Conservation (phyloP, 495 filamentous ascomycete genomes). For the Niebla homalea region DNA sequence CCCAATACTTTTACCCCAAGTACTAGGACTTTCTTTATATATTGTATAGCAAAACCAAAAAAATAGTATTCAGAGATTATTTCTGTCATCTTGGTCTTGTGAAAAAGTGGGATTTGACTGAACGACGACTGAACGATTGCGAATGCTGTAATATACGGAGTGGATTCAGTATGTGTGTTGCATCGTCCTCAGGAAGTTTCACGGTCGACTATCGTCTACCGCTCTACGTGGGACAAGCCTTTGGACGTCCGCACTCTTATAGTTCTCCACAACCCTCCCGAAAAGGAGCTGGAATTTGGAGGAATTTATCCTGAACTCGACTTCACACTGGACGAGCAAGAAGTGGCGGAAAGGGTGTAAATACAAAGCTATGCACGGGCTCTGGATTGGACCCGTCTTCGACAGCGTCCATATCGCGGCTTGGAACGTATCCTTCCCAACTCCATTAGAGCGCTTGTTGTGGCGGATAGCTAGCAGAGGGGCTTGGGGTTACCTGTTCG, state of each 20-base stretch:
- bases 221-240: neutral
- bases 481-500: neutral
- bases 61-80: too few relatives aligned
- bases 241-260: neutral
- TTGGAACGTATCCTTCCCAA: slow-evolving; percentile 26
- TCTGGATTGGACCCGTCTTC: slow-evolving; percentile 7
- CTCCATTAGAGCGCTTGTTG: slow-evolving; percentile 14
- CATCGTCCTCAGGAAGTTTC: too few relatives aligned
- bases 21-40: too few relatives aligned
- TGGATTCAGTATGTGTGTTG: too few relatives aligned
- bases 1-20: too few relatives aligned
- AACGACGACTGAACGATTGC: too few relatives aligned
- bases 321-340: neutral
- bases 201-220: too few relatives aligned
- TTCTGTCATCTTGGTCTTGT: too few relatives aligned
- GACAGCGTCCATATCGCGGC: slow-evolving; percentile 18
- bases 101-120: too few relatives aligned
- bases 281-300: neutral
- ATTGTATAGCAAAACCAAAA: too few relatives aligned
- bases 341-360: neutral
- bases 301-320: neutral
- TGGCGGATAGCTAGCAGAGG: slow-evolving; percentile 13
- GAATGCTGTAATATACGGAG: too few relatives aligned
- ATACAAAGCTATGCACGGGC: neutral
- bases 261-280: neutral